phyloP scores from a whole-genome alignment of 345 rosid genomes.

The Salix viminalis region DNA sequence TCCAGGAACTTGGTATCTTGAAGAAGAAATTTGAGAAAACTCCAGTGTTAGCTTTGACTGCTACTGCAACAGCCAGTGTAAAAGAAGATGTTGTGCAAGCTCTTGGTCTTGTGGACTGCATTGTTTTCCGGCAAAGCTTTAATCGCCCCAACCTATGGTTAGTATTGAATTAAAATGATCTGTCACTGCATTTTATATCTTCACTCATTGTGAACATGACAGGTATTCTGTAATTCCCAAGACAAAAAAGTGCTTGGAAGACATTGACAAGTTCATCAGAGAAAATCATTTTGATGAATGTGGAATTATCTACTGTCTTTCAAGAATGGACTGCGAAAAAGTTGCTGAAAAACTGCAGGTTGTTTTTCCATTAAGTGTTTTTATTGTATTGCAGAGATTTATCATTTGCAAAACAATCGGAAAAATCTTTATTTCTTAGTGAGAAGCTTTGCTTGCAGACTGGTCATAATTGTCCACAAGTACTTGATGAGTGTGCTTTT shows the following conservation, averaged over 20 bases:
- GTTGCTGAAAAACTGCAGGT: slow-evolving; percentile 91
- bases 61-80: slow-evolving; percentile 98
- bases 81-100: slow-evolving; percentile 99
- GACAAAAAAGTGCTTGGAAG: slow-evolving; percentile 85
- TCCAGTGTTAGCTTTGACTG: slow-evolving; percentile 95
- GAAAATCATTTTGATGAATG: slow-evolving; percentile 93
- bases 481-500: too few relatives aligned
- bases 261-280: slow-evolving; percentile 83
- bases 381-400: not conserved
- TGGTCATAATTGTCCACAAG: too few relatives aligned
- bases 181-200: slow-evolving; percentile 15
- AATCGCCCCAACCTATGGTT: slow-evolving; percentile 92
- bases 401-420: not conserved
- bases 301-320: slow-evolving; percentile 96
- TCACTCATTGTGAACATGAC: slow-evolving; percentile 34
- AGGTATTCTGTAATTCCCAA: slow-evolving; percentile 87
- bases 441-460: not conserved
- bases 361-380: slow-evolving; percentile 24
- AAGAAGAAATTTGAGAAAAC: slow-evolving; percentile 84
- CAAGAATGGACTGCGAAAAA: slow-evolving; percentile 97
- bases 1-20: slow-evolving; percentile 91
- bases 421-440: not conserved
- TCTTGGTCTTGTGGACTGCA: slow-evolving; percentile 92
- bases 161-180: slow-evolving; percentile 24
- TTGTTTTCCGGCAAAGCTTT: slow-evolving; percentile 93